Evolutionary conservation across 148 eudicot species (phyloP), one percentile per base, ranked within the genome.

Genomic region (Rhododendron ferrugineum): DNA sequence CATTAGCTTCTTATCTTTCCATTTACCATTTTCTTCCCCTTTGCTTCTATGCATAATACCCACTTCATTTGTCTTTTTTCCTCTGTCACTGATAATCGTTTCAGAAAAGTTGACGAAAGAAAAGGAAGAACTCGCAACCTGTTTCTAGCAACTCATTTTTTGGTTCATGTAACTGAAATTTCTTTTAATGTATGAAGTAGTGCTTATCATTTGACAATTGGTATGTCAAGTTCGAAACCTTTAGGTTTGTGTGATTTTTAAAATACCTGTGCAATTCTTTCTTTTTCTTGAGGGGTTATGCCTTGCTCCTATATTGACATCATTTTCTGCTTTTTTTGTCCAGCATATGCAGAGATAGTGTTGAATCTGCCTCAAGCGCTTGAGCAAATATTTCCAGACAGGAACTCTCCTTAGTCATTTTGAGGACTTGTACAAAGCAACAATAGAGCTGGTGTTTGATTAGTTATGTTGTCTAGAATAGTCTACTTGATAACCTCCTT

Each of bases 301-400:
- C 44, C 23, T 26, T 3, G 22, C 22, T 62, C 28, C 72, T 18
- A 34, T 37, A 34, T 6, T 66, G 70, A 86, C 83, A 36, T 44
- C 28, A 26, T 79, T 66, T 80, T 66, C 72, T 86, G 84, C n/a
- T 44, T 54, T n/a, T 9, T 85, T 47, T 81, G 44, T 79, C 64
- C 92, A 94, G 98, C 99, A 44, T 96, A 92, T 89, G 98, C 99
- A 78, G 99, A 96, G 87, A 95, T 94, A 84, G 96, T 96, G 84
- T 86, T 96, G 93, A 95, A 95, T 87, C 91, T 96, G 86, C 92
- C 94, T 26, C 89, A 87, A 88, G 95, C 90, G 87, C 93, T 96
- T 49, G 89, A 95, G 79, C 90, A 92, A 76, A 86, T 85, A 81
- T 91, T 90, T 80, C 90, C 90, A 6, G 32, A 49, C 47, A 42